A percentile compares a stretch with the other conserved stretches of the same genome.
phyloP scores from a whole-genome alignment of 768 basidiomycete species.

The Mycena haematopus region DNA sequence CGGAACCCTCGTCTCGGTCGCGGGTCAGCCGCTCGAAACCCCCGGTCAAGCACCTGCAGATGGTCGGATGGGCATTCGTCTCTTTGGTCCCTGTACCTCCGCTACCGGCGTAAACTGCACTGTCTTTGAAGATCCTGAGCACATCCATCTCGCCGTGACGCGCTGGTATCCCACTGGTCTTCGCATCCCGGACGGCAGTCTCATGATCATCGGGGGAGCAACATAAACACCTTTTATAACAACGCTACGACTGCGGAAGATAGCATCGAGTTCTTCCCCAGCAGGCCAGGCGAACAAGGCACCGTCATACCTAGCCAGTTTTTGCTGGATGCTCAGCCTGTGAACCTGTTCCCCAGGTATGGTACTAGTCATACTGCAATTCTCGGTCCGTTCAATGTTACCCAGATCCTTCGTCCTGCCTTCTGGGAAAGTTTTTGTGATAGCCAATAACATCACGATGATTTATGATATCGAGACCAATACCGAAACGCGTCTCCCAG shows the following conservation, averaged over 20 bases:
- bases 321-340: slow-evolving; percentile 27
- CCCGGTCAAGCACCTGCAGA: slow-evolving; percentile 19
- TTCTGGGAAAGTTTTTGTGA: slow-evolving; percentile 58
- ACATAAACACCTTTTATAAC: slow-evolving; percentile 34
- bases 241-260: slow-evolving; percentile 18
- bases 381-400: slow-evolving; percentile 35
- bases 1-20: slow-evolving; percentile 31
- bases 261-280: slow-evolving; percentile 34
- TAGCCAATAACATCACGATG: slow-evolving; percentile 58
- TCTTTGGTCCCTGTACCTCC: slow-evolving; percentile 35
- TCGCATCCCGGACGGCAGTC: slow-evolving; percentile 31
- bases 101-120: slow-evolving; percentile 32
- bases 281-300: slow-evolving; percentile 27
- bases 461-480: slow-evolving; percentile 38
- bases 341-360: slow-evolving; percentile 34
- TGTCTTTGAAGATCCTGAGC: slow-evolving; percentile 33
- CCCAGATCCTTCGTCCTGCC: slow-evolving; percentile 57
- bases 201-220: slow-evolving; percentile 43
- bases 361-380: slow-evolving; percentile 5
- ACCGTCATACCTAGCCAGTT: slow-evolving; percentile 28
- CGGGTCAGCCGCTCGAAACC: slow-evolving; percentile 22
- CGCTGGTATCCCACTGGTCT: slow-evolving; percentile 36
- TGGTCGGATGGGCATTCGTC: slow-evolving; percentile 32
- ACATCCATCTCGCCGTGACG: slow-evolving; percentile 29
- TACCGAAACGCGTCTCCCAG: slow-evolving; percentile 54